Conservation (phyloP, 2,329 filamentous ascomycete species). For the Thielaviopsis populi region DNA sequence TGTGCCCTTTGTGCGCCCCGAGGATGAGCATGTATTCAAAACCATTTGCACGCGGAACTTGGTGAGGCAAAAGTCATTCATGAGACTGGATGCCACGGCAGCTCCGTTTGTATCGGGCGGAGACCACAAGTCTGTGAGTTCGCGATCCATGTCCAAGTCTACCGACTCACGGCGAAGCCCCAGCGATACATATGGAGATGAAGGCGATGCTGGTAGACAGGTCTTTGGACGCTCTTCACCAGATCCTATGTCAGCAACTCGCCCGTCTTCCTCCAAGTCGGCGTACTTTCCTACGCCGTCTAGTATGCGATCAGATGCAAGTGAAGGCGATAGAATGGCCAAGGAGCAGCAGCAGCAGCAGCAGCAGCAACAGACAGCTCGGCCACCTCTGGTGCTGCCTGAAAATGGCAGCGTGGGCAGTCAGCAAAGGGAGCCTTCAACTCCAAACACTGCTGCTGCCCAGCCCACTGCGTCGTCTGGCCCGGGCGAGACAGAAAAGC, state of each 20-base stretch:
- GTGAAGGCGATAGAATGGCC: constrained; percentile 5
- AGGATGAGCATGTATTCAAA: constrained; percentile 70
- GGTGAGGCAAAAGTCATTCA: constrained; percentile 43
- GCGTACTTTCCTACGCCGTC: constrained; percentile 13
- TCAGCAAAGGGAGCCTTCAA: neutral
- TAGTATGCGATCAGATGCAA: constrained; percentile 10
- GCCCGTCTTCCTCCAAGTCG: constrained; percentile 9
- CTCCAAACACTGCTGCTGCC: constrained; percentile 21
- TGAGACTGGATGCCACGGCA: constrained; percentile 37
- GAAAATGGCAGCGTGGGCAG: constrained; percentile 12
- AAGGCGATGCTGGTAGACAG: neutral
- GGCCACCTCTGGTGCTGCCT: constrained; percentile 4
- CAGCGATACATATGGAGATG: neutral
- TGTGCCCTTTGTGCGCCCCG: constrained; percentile 81
- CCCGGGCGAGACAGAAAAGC: constrained; percentile 7
- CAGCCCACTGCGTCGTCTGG: constrained; percentile 21
- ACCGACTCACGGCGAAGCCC: constrained; percentile 3
- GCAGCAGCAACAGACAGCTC: neutral
- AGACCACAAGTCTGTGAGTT: constrained; percentile 22
- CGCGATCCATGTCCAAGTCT: constrained; percentile 9
- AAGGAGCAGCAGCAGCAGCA: constrained; percentile 7
- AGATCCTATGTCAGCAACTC: neutral
- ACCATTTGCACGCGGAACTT: constrained; percentile 50
- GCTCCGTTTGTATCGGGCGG: constrained; percentile 28
- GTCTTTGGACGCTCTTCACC: constrained; percentile 20